Base-by-base conservation (phyloP, 192 early-diverging fungal genomes). In the Podila horticola region DNA sequence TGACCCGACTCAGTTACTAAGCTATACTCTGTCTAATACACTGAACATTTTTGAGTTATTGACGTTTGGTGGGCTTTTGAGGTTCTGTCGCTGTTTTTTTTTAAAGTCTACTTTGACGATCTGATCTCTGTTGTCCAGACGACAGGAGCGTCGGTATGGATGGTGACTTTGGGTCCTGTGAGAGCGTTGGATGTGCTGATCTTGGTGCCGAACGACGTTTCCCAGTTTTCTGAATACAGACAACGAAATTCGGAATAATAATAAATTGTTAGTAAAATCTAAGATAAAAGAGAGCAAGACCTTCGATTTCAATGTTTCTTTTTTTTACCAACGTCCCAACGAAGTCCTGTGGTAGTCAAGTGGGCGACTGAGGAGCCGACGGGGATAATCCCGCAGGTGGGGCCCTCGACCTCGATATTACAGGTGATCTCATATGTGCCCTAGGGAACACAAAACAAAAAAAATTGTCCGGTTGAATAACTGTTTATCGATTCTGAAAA, bases 331-430 rank as follows among this genome's bases (percentile, higher is more conserved):
- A 98, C 69, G 72, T 98, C 91, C 95, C 95, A 98, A 64, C 89
- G 88, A 36, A 98, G 86, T 2, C 97, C 97, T 8, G 45, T 71
- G 2, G 95, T 97, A 0, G 91, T 91, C 49, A 95, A 64, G 12
- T 77, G 84, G 2, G 92, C 89, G 33, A 84, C 83, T 4, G 84
- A 84, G 2, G 89, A 88, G 11, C 92, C 92, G 34, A 98, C 82
- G 15, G 97, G 97, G 62, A 98, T 84, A 1, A 98, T 84, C 26
- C 97, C 97, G 72, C 97, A 98, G 0, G 91, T 93, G 3, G 96
- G 94, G 0, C 96, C 95, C 82, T 97, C 93, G 7, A 93, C 75
- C 19, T 86, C 72, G 34, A 68, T 50, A 51, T 88, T 83, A 66
- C 91, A 92, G 30, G 85, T 63, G 12, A 98, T 91, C 30, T 84